These are phyloP conservation scores for Hymenoscyphus occultus DNA, from an alignment of 2,329 filamentous ascomycete genomes.

Conservation along the genomic window DNA sequence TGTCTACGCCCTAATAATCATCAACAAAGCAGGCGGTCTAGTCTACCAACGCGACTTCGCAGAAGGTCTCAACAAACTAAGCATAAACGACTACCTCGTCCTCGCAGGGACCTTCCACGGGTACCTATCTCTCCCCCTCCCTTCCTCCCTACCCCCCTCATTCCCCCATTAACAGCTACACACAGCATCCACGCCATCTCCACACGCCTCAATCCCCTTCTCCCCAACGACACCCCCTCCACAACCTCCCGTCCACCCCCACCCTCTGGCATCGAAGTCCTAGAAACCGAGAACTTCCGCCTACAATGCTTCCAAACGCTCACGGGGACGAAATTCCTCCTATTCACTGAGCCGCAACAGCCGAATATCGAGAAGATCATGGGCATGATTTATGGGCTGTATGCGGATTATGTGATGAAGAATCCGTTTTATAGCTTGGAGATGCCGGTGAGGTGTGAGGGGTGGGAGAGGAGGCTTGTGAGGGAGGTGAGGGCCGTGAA, in stretches of 20 bases:
- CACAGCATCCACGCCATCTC: constrained; percentile 67
- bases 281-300: constrained; percentile 92
- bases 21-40: constrained; percentile 96
- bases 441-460: constrained; percentile 94
- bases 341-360: constrained; percentile 76
- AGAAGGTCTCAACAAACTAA: constrained; percentile 80
- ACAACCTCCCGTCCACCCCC: constrained; percentile 54
- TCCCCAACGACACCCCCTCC: constrained; percentile 46
- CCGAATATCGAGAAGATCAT: constrained; percentile 84
- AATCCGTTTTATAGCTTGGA: constrained; percentile 98
- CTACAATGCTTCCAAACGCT: constrained; percentile 94
- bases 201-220: constrained; percentile 55
- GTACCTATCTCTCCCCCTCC: constrained; percentile 47
- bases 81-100: constrained; percentile 94
- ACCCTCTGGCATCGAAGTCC: constrained; percentile 79
- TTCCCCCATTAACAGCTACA: constrained; percentile 15
- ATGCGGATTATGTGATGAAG: constrained; percentile 98
- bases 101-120: constrained; percentile 97
- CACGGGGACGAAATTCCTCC: constrained; percentile 90
- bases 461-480: constrained; percentile 83
- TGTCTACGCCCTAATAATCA: constrained; percentile 91
- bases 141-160: constrained; percentile 29
- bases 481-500: constrained; percentile 76
- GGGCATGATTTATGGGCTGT: constrained; percentile 86
- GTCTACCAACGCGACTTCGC: constrained; percentile 96